Conservation (phyloP, 2,329 filamentous ascomycete genomes). For the Cercospora zeina region DNA sequence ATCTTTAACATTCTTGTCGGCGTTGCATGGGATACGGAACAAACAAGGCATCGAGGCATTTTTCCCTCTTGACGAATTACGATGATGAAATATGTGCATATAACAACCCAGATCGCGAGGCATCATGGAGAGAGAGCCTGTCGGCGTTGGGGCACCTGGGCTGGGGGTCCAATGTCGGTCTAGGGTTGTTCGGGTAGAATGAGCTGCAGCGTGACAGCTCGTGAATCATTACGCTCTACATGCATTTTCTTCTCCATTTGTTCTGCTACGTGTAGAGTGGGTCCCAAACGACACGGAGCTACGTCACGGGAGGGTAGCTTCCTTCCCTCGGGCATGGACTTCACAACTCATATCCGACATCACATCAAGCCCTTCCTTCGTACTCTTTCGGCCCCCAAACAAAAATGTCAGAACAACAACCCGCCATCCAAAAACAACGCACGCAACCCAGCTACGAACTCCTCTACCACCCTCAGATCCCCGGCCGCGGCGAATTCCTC, state of each 20-base stretch:
- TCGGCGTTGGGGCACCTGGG: conserved; percentile 20
- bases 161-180: not conserved
- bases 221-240: not conserved
- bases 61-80: conserved; percentile 13
- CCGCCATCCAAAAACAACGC: conserved; percentile 24
- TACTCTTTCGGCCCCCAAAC: not conserved
- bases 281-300: not conserved
- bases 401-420: conserved; percentile 23
- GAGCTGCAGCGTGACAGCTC: not conserved
- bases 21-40: conserved; percentile 21
- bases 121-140: conserved; percentile 6
- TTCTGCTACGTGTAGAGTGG: not conserved
- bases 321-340: not conserved
- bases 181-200: not conserved
- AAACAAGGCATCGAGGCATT: conserved; percentile 13
- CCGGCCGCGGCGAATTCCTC: conserved; percentile 73
- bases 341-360: not conserved
- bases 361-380: not conserved
- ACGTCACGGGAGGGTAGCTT: not conserved
- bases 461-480: conserved; percentile 68
- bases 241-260: too few relatives aligned
- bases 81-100: conserved; percentile 21
- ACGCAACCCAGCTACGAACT: conserved; percentile 40
- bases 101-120: conserved; percentile 24
- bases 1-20: conserved; percentile 1